Evolutionary conservation across 1,284 basidiomycete species (phyloP).

Genomic region (Ustilago curta): DNA sequence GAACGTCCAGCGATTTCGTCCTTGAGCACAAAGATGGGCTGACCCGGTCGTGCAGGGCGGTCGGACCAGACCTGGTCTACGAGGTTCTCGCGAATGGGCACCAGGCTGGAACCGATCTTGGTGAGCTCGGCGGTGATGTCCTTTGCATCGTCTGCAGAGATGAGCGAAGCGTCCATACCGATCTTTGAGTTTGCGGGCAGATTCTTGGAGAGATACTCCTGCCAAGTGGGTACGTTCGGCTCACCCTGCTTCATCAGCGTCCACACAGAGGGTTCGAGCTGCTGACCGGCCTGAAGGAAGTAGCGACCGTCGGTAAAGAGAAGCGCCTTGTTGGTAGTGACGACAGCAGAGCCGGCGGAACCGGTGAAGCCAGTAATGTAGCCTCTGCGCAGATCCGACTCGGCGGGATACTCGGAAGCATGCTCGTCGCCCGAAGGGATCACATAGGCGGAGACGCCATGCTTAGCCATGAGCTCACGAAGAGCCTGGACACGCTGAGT

Average conservation of each 20-base stretch:
- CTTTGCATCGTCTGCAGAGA: constrained; percentile 66
- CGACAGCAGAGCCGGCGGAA: constrained; percentile 84
- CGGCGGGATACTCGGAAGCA: constrained; percentile 81
- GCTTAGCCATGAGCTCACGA: constrained; percentile 55
- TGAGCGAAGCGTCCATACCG: constrained; percentile 64
- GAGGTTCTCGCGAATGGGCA: constrained; percentile 76
- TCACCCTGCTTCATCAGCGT: constrained; percentile 85
- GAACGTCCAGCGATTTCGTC: constrained; percentile 76
- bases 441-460: constrained; percentile 64
- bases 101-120: constrained; percentile 48
- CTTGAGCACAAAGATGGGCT: constrained; percentile 79
- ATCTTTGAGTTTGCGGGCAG: constrained; percentile 51
- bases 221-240: constrained; percentile 88
- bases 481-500: constrained; percentile 55
- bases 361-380: constrained; percentile 94
- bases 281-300: constrained; percentile 88
- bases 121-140: constrained; percentile 49
- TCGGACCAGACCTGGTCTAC: constrained; percentile 85
- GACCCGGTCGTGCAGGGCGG: constrained; percentile 79
- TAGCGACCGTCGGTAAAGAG: constrained; percentile 95
- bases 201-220: constrained; percentile 60
- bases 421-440: constrained; percentile 74
- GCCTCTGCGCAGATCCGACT: constrained; percentile 79
- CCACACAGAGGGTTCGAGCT: constrained; percentile 87
- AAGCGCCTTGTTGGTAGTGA: constrained; percentile 74